phyloP scores from a whole-genome alignment of 2,329 filamentous ascomycete genomes.

The Xylariaceae sp. region DNA sequence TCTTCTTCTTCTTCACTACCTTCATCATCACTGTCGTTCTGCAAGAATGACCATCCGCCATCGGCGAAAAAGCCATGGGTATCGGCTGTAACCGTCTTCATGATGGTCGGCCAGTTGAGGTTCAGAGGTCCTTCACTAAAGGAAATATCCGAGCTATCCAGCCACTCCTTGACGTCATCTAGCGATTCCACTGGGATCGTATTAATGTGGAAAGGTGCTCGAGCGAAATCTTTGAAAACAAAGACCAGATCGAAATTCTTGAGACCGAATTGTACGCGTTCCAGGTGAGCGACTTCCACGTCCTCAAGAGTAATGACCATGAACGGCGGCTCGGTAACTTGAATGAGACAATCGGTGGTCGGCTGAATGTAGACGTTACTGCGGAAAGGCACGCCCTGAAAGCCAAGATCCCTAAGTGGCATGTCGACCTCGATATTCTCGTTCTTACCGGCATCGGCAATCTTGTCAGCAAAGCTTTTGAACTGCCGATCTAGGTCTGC shows the following conservation, averaged over 20 bases:
- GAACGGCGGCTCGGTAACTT: slow-evolving; percentile 95
- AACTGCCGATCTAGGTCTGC: slow-evolving; percentile 94
- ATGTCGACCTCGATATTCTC: slow-evolving; percentile 93
- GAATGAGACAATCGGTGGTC: slow-evolving; percentile 93
- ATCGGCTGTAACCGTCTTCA: slow-evolving; percentile 96
- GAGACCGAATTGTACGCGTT: slow-evolving; percentile 92
- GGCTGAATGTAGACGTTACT: slow-evolving; percentile 95
- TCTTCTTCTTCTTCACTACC: slow-evolving; percentile 78
- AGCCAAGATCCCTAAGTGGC: slow-evolving; percentile 92
- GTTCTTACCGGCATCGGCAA: slow-evolving; percentile 88
- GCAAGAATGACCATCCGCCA: slow-evolving; percentile 91
- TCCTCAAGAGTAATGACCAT: slow-evolving; percentile 93
- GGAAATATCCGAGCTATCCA: slow-evolving; percentile 92
- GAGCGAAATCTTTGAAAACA: slow-evolving; percentile 94
- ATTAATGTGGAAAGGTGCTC: slow-evolving; percentile 91
- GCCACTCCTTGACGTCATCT: slow-evolving; percentile 95
- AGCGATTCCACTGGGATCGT: slow-evolving; percentile 95
- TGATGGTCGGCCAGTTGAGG: slow-evolving; percentile 97
- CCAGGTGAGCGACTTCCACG: slow-evolving; percentile 92
- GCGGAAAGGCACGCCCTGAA: slow-evolving; percentile 92
- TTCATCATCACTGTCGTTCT: slow-evolving; percentile 82
- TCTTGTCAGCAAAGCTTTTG: slow-evolving; percentile 95
- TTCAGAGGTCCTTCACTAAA: slow-evolving; percentile 94
- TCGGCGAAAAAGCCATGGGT: slow-evolving; percentile 94
- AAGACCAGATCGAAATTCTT: slow-evolving; percentile 99